Evolutionary conservation across 202 grass and related monocot genomes (phyloP).

Genomic region (Setaria italica): DNA sequence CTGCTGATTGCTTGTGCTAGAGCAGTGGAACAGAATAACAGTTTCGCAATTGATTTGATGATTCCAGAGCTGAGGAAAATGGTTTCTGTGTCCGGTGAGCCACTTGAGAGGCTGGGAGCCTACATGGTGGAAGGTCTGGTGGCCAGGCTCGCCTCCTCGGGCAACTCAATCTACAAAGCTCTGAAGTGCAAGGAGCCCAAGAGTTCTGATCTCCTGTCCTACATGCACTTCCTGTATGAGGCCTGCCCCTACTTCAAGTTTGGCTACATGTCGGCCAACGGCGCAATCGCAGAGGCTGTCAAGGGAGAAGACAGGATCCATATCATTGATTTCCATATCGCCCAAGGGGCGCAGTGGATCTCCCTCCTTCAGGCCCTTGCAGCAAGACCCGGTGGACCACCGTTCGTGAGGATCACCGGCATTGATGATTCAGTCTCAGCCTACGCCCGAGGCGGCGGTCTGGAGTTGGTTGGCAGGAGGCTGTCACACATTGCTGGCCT

Average conservation of each 20-base stretch:
- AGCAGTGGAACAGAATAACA: conserved; percentile 79
- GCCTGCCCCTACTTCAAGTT: conserved; percentile 99
- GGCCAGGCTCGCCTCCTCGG: conserved; percentile 70
- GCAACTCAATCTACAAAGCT: conserved; percentile 86
- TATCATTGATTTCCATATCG: conserved; percentile 93
- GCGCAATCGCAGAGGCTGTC: conserved; percentile 79
- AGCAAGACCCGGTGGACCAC: conserved; percentile 74
- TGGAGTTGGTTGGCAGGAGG: conserved; percentile 73
- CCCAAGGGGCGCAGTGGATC: conserved; percentile 85
- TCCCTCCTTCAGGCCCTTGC: conserved; percentile 89
- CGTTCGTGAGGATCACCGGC: conserved; percentile 77
- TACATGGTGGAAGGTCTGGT: conserved; percentile 97
- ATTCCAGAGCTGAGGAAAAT: conserved; percentile 80
- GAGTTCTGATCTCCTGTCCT: conserved; percentile 79
- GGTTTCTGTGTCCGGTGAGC: conserved; percentile 93
- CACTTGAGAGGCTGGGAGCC: conserved; percentile 76
- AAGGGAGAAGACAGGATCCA: conserved; percentile 85
- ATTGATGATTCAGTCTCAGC: conserved; percentile 78
- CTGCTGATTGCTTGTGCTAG: conserved; percentile 76
- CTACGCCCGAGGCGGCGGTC: conserved; percentile 74
- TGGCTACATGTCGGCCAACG: conserved; percentile 90
- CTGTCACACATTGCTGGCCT: conserved; percentile 68
- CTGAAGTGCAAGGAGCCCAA: conserved; percentile 82
- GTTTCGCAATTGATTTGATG: conserved; percentile 49
- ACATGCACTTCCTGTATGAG: conserved; percentile 95